Conservation (phyloP, 768 basidiomycete species). For the Wakefieldia striispora region DNA sequence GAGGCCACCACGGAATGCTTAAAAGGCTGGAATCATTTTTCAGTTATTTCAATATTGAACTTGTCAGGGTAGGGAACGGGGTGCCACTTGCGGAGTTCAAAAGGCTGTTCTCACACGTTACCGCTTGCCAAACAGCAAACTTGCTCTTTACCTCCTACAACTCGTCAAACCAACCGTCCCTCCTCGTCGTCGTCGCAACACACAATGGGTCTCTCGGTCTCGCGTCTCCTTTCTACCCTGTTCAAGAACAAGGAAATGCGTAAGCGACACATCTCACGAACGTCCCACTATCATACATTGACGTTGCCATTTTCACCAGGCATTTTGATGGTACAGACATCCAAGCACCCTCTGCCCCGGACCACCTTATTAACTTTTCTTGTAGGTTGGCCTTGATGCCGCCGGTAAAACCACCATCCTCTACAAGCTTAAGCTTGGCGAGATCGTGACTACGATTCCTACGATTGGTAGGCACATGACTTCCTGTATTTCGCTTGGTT, state of each 20-base stretch:
- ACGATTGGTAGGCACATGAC: slow-evolving; percentile 80
- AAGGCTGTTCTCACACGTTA: slow-evolving; percentile 32
- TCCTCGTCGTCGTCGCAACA: slow-evolving; percentile 32
- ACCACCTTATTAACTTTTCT: slow-evolving; percentile 8
- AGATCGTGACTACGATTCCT: slow-evolving; percentile 99
- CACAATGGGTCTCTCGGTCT: slow-evolving; percentile 79
- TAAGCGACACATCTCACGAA: slow-evolving; percentile 43
- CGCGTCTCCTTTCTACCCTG: slow-evolving; percentile 73
- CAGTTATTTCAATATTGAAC: background rate
- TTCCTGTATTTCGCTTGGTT: background rate
- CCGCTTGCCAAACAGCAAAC: slow-evolving; percentile 29
- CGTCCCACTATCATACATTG: slow-evolving; percentile 22
- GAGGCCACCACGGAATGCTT: background rate
- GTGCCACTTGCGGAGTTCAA: slow-evolving; percentile 35
- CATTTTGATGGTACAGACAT: slow-evolving; percentile 82
- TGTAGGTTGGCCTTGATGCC: slow-evolving; percentile 96
- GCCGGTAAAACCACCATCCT: slow-evolving; percentile 98
- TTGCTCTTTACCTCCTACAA: slow-evolving; percentile 32
- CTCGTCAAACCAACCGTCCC: slow-evolving; percentile 28
- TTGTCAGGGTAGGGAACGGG: background rate
- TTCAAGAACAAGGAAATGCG: slow-evolving; percentile 99
- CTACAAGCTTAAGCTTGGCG: slow-evolving; percentile 99
- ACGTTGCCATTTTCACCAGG: slow-evolving; percentile 50
- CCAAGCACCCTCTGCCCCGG: slow-evolving; percentile 18
- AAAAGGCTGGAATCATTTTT: background rate